phyloP scores from a whole-genome alignment of 495 filamentous ascomycete species.

The Pyronema omphalodes region DNA sequence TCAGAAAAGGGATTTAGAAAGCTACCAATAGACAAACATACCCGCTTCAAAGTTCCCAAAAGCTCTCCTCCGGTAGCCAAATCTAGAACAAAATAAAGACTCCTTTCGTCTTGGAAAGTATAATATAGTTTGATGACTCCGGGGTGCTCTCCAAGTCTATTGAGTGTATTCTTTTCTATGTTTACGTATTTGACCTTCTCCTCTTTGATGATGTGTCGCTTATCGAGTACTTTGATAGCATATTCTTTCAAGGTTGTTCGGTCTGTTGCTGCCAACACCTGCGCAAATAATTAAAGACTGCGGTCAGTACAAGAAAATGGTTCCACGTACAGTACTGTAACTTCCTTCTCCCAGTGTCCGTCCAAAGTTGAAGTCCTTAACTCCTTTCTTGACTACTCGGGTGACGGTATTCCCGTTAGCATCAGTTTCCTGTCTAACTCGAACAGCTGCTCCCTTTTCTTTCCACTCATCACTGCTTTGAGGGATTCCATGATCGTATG shows the following conservation, averaged over 20 bases:
- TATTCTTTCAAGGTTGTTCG: constrained; percentile 91
- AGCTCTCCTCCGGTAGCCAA: constrained; percentile 85
- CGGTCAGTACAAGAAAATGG: neutral
- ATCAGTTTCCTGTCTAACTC: constrained; percentile 60
- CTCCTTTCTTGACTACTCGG: constrained; percentile 83
- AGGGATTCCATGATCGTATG: constrained; percentile 34
- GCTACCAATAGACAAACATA: constrained; percentile 7
- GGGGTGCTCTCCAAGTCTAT: constrained; percentile 87
- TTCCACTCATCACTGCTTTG: constrained; percentile 85
- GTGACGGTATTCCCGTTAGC: constrained; percentile 64
- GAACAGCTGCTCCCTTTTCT: constrained; percentile 73
- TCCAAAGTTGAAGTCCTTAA: constrained; percentile 91
- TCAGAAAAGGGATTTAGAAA: constrained; percentile 4
- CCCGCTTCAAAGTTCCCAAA: constrained; percentile 72
- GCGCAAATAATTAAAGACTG: constrained; percentile 6
- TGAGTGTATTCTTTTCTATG: constrained; percentile 96
- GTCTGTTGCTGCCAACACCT: constrained; percentile 66
- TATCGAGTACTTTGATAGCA: constrained; percentile 95
- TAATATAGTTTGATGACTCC: constrained; percentile 96
- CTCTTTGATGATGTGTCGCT: constrained; percentile 98
- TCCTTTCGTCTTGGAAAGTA: constrained; percentile 93
- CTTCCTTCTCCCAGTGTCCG: constrained; percentile 87
- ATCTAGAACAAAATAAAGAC: constrained; percentile 92
- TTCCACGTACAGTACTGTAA: constrained; percentile 65
- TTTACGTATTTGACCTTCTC: constrained; percentile 99